phyloP scores from a whole-genome alignment of 331 rosid genomes.

The Acacia pycnantha region DNA sequence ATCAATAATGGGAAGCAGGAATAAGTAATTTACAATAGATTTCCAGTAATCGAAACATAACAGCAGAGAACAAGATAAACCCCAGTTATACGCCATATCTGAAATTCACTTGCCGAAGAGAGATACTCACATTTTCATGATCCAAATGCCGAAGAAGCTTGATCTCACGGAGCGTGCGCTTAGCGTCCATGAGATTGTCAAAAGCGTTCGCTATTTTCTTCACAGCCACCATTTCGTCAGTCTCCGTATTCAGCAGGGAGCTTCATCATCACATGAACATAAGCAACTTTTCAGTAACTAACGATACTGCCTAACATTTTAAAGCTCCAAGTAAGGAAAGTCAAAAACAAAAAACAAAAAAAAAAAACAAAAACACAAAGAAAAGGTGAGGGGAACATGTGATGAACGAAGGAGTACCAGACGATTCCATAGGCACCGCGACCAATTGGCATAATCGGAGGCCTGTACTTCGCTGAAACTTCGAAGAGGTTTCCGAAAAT shows the following conservation, averaged over 20 bases:
- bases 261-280: constrained; percentile 43
- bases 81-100: not conserved
- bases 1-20: not conserved
- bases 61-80: not conserved
- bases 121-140: constrained; percentile 83
- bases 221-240: constrained; percentile 87
- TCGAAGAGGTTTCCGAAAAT: constrained; percentile 89
- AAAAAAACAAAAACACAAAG: not conserved
- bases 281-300: constrained; percentile 23
- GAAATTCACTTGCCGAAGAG: not conserved
- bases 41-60: not conserved
- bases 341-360: too few relatives aligned
- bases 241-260: constrained; percentile 84
- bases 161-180: constrained; percentile 98
- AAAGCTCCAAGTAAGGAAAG: not conserved
- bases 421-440: constrained; percentile 98
- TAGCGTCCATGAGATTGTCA: constrained; percentile 93
- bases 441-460: constrained; percentile 93
- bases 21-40: not conserved
- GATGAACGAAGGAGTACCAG: constrained; percentile 50
- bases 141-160: constrained; percentile 95
- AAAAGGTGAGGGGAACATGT: not conserved
- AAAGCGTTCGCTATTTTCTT: constrained; percentile 97
- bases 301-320: not conserved
- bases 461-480: constrained; percentile 78